Base-by-base conservation (phyloP, 257 asterid genomes). In the Vinca minor region DNA sequence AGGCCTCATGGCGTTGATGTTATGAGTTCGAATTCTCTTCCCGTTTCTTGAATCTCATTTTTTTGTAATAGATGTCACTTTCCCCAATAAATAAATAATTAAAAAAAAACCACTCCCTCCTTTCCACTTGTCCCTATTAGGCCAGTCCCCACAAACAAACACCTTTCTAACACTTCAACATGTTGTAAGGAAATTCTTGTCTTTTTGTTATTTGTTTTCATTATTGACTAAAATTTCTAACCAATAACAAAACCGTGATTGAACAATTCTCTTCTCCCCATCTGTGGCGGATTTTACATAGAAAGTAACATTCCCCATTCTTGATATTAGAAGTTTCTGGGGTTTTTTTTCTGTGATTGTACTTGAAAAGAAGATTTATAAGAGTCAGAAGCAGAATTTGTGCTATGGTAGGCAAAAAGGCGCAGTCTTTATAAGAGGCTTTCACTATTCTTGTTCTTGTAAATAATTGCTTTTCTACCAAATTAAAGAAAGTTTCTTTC, bases 171-270 rank as follows among this genome's bases (percentile, higher is more conserved):
- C 71, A 57, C 42, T 11, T 8, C 17, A 46, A 31, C 63, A 57
- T 62, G 69, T 14, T 58, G 58, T 69, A 66, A 61, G 73, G 56
- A 44, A 41, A 59, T 29, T 71, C 48, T 52, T 64, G 77, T 72
- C 77, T 39, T 59, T n/a, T 76, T 48, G 67, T 47, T 61, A 44
- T 49, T 65, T 31, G 69, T 50, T 34, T 69, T 65, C 41, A n/a
- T n/a, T 17, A 5, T 15, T 38, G 64, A 60, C 29, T 54, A 54
- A 32, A 36, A 52, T 63, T 55, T 52, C 34, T 55, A 47, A 62
- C 64, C 66, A 64, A 32, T 64, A 6, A 63, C 21, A 66, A 59
- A 71, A 46, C 4, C 14, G 67, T 36, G 66, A 57, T 28, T 8
- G 66, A 64, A 41, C 49, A 34, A 53, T 53, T 53, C 38, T 10